Conservation (phyloP, 1,284 basidiomycete genomes). For the Rugosomyces carneus region DNA sequence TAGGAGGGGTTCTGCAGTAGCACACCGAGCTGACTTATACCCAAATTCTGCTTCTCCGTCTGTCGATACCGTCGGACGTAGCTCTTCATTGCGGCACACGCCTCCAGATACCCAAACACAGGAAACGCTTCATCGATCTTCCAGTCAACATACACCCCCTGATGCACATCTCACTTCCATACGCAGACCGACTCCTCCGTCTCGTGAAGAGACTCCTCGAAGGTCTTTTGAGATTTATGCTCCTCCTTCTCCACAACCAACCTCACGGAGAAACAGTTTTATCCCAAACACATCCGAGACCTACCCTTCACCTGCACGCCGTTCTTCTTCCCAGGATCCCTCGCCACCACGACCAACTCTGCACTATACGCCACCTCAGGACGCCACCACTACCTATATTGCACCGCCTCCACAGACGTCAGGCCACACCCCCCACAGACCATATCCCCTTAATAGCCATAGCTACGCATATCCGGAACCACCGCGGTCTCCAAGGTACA, state of each 20-base stretch:
- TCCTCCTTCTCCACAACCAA: conserved; percentile 6
- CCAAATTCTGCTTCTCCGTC: conserved; percentile 3
- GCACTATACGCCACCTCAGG: not conserved
- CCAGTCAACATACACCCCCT: conserved; percentile 15
- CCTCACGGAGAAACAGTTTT: conserved; percentile 5
- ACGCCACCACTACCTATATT: not conserved
- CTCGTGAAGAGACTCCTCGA: conserved; percentile 4
- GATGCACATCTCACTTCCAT: conserved; percentile 9
- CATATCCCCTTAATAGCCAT: not conserved
- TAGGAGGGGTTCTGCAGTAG: not conserved
- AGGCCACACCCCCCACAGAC: not conserved
- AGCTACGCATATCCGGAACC: not conserved
- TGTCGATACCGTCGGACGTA: not conserved
- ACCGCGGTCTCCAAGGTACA: conserved; percentile 1
- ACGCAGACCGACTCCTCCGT: conserved; percentile 4
- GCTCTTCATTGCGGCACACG: not conserved
- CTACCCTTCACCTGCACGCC: conserved; percentile 1
- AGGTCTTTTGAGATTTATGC: conserved; percentile 11
- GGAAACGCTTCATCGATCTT: conserved; percentile 5
- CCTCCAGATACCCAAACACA: conserved; percentile 6
- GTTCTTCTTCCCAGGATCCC: conserved; percentile 6
- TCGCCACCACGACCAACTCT: conserved; percentile 4
- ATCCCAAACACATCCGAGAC: not conserved
- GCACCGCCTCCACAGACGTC: not conserved
- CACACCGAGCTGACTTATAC: conserved; percentile 7